Conservation (phyloP, 305 asterid genomes). For the Fraxinus greggii region DNA sequence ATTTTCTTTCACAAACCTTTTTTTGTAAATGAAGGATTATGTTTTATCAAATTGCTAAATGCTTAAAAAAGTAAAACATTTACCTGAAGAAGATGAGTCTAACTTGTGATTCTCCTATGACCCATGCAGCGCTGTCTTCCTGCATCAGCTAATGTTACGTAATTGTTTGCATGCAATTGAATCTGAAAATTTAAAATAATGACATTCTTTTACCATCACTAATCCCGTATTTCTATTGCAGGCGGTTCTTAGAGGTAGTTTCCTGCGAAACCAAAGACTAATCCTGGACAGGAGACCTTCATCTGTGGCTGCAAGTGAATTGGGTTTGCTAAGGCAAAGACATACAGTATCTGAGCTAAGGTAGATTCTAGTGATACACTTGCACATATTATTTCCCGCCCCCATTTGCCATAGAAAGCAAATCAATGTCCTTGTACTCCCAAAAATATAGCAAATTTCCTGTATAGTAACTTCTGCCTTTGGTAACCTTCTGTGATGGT, state of each 20-base stretch:
- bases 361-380: not conserved
- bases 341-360: constrained; percentile 77
- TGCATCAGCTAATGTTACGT: not conserved
- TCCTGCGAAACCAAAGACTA: constrained; percentile 52
- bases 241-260: constrained; percentile 85
- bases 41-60: not conserved
- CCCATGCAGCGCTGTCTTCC: not conserved
- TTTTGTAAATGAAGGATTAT: not conserved
- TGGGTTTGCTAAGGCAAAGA: constrained; percentile 72
- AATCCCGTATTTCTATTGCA: constrained; percentile 32
- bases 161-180: not conserved
- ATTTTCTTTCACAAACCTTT: not conserved
- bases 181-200: constrained; percentile 3
- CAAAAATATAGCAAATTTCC: not conserved
- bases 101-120: not conserved
- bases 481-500: not conserved
- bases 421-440: not conserved
- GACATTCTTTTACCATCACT: not conserved
- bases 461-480: not conserved
- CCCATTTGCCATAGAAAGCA: not conserved
- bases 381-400: not conserved
- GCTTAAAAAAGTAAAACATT: not conserved
- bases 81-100: not conserved
- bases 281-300: constrained; percentile 49
- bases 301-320: constrained; percentile 63